Conservation (phyloP, 768 basidiomycete species). For the Boletus reticuloceps region DNA sequence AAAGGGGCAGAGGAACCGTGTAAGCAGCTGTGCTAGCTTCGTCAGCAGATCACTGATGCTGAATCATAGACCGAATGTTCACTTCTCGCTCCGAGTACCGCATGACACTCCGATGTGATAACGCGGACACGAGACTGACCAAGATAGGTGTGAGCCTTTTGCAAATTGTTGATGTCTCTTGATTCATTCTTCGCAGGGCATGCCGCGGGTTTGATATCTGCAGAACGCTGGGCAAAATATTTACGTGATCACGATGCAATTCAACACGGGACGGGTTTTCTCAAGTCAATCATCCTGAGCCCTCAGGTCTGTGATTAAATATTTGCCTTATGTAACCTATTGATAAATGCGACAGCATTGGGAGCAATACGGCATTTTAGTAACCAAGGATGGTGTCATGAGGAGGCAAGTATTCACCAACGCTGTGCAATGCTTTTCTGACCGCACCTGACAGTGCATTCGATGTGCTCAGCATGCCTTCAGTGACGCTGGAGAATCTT, state of each 20-base stretch:
- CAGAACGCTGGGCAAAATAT: slow-evolving; percentile 44
- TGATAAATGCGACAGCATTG: slow-evolving; percentile 34
- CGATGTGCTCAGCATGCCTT: slow-evolving; percentile 64
- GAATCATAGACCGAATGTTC: slow-evolving; percentile 80
- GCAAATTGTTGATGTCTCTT: background rate
- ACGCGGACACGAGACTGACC: slow-evolving; percentile 82
- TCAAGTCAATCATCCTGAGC: slow-evolving; percentile 35
- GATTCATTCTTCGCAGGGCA: slow-evolving; percentile 31
- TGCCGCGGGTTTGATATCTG: slow-evolving; percentile 40
- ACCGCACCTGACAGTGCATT: slow-evolving; percentile 54
- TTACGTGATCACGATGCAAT: slow-evolving; percentile 33
- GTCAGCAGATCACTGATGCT: background rate
- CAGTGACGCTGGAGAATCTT: slow-evolving; percentile 45
- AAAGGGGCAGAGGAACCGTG: slow-evolving; percentile 93
- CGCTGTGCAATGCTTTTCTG: background rate
- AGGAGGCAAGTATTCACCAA: slow-evolving; percentile 36
- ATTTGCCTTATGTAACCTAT: background rate
- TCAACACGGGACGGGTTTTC: slow-evolving; percentile 30
- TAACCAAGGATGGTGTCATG: slow-evolving; percentile 41
- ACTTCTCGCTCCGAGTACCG: slow-evolving; percentile 90
- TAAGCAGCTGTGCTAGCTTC: slow-evolving; percentile 29
- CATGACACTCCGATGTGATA: slow-evolving; percentile 84
- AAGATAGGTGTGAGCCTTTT: slow-evolving; percentile 51
- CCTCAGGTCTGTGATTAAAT: slow-evolving; percentile 36
- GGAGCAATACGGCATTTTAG: slow-evolving; percentile 40